Evolutionary conservation across 331 rosid species (phyloP).

Genomic region (Phaseolus coccineus): DNA sequence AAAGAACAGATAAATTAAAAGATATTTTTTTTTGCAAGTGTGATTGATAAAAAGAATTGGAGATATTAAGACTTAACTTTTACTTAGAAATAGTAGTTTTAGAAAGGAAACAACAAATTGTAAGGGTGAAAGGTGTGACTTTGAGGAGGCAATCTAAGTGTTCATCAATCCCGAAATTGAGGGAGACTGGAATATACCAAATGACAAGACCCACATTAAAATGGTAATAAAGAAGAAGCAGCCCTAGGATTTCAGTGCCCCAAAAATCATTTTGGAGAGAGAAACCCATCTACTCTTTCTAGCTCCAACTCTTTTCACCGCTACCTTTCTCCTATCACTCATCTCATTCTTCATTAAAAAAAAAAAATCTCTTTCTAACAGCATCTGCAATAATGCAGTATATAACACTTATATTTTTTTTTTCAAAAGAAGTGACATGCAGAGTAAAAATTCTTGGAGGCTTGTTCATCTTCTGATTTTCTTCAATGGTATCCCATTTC

Average conservation of each 20-base stretch:
- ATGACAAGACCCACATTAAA: slow-evolving; percentile 24
- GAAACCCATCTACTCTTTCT: slow-evolving; percentile 30
- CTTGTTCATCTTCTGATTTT: too few species aligned
- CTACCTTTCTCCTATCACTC: slow-evolving; percentile 8
- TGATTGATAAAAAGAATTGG: neutral
- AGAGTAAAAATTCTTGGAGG: too few species aligned
- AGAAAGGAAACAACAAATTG: too few species aligned
- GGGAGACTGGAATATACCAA: slow-evolving; percentile 33
- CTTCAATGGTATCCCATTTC: too few species aligned
- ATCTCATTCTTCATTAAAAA: neutral
- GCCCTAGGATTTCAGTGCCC: slow-evolving; percentile 62
- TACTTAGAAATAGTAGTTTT: too few species aligned
- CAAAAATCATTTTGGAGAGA: slow-evolving; percentile 32
- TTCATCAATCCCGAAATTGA: slow-evolving; percentile 29
- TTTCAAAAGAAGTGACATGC: too few species aligned
- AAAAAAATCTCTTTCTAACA: too few species aligned
- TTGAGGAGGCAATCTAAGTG: slow-evolving; percentile 6
- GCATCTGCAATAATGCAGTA: too few species aligned
- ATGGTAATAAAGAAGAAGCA: slow-evolving; percentile 50
- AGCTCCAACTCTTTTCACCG: slow-evolving; percentile 44
- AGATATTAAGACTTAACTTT: too few species aligned
- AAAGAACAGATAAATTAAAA: neutral
- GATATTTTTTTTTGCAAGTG: neutral
- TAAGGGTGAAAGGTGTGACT: slow-evolving; percentile 5
- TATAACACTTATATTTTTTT: too few species aligned